Conservation (phyloP, 2,329 filamentous ascomycete species). For the Fusarium sacchari region DNA sequence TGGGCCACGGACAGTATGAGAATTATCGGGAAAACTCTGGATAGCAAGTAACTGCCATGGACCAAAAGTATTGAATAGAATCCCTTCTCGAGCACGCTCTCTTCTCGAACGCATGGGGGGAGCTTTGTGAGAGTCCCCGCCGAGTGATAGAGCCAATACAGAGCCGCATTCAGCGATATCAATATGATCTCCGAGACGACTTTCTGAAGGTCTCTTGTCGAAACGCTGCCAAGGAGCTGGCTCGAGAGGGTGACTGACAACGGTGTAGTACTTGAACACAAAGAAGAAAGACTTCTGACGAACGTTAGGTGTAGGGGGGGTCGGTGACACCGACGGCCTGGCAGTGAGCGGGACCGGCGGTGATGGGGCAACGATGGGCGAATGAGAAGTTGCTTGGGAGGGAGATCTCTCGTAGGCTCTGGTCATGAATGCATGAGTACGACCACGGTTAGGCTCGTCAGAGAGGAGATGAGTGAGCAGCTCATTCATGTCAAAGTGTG, state of each 20-base stretch:
- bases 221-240: conserved; percentile 70
- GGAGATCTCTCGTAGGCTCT: conserved; percentile 56
- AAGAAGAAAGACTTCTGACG: conserved; percentile 69
- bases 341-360: conserved; percentile 17
- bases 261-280: conserved; percentile 72
- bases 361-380: conserved; percentile 24
- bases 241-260: conserved; percentile 64
- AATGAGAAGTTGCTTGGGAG: conserved; percentile 18
- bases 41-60: conserved; percentile 70
- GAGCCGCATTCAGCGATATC: conserved; percentile 69
- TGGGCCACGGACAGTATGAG: conserved; percentile 64
- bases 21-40: conserved; percentile 69
- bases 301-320: conserved; percentile 53
- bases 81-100: conserved; percentile 60
- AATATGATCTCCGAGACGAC: conserved; percentile 59
- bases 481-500: conserved; percentile 71
- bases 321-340: conserved; percentile 13
- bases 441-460: conserved; percentile 55
- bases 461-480: conserved; percentile 65
- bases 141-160: conserved; percentile 66
- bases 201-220: conserved; percentile 57
- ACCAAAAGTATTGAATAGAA: conserved; percentile 66
- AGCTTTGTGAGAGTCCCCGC: conserved; percentile 60
- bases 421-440: conserved; percentile 59
- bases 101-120: conserved; percentile 61